These are phyloP conservation scores for Suillus alpinus DNA, from an alignment of 768 basidiomycete genomes.

Conservation along the genomic window DNA sequence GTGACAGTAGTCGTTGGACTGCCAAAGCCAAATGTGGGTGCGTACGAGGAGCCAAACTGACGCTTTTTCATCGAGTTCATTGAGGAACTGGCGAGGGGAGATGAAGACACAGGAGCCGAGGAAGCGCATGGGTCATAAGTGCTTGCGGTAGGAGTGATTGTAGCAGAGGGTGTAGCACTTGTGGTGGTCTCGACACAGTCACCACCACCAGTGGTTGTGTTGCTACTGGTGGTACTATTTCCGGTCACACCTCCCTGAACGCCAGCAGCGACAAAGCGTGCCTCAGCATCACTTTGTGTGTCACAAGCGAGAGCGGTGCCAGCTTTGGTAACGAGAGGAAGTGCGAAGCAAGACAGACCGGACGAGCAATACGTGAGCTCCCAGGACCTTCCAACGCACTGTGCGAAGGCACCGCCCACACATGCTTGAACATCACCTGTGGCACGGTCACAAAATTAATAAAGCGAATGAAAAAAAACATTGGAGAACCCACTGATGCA, in stretches of 20 bases:
- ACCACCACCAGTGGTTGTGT: background rate
- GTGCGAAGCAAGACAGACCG: conserved; percentile 35
- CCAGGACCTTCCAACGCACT: conserved; percentile 38
- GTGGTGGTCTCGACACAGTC: conserved; percentile 1
- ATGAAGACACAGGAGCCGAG: background rate
- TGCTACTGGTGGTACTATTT: conserved; percentile 12
- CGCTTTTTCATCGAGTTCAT: conserved; percentile 5
- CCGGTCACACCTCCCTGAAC: conserved; percentile 44
- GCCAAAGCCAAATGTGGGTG: conserved; percentile 8
- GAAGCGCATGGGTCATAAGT: background rate
- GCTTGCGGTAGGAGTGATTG: background rate
- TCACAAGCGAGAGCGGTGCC: conserved; percentile 50
- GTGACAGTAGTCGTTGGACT: conserved; percentile 8
- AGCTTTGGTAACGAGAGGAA: conserved; percentile 39
- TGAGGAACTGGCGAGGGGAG: background rate
- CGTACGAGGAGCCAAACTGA: conserved; percentile 4
- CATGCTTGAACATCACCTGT: conserved; percentile 36
- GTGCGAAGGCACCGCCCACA: conserved; percentile 35
- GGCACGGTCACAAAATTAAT: background rate
- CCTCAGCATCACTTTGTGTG: conserved; percentile 41
- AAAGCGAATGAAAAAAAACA: background rate
- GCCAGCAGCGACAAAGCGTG: conserved; percentile 40
- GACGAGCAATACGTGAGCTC: conserved; percentile 28
- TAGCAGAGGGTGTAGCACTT: background rate
- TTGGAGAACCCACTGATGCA: conserved; percentile 27